Evolutionary conservation across 768 basidiomycete genomes (phyloP).

Genomic region (Lanmaoa pseudosensibilis): DNA sequence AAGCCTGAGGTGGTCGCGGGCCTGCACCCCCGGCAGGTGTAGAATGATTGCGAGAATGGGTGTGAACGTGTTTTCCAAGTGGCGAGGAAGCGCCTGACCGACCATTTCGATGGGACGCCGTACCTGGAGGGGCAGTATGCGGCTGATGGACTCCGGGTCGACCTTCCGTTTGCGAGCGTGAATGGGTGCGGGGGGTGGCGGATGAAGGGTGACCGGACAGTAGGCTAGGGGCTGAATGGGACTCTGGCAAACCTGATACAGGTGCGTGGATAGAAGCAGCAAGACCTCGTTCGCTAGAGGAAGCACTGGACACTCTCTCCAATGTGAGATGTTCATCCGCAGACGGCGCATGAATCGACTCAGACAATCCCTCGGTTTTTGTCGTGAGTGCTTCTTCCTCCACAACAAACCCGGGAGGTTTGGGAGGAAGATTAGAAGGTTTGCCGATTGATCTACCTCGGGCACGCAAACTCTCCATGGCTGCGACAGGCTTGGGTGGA

Average conservation of each 20-base stretch:
- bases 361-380: constrained; percentile 23
- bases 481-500: constrained; percentile 44
- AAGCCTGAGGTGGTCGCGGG: constrained; percentile 44
- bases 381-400: constrained; percentile 17
- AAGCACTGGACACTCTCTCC: constrained; percentile 17
- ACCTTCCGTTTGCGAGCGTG: constrained; percentile 58
- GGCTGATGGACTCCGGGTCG: constrained; percentile 37
- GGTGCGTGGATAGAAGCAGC: constrained; percentile 61
- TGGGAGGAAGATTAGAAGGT: constrained; percentile 15
- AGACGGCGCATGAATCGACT: constrained; percentile 29
- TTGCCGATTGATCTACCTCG: constrained; percentile 16
- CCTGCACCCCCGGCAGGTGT: constrained; percentile 44
- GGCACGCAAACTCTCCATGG: constrained; percentile 17
- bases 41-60: constrained; percentile 61
- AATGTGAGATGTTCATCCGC: constrained; percentile 16
- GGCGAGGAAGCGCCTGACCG: constrained; percentile 49
- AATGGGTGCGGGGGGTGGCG: constrained; percentile 39
- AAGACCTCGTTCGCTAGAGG: constrained; percentile 38
- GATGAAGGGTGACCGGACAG: constrained; percentile 35
- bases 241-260: constrained; percentile 36
- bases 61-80: constrained; percentile 36
- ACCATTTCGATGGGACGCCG: constrained; percentile 33
- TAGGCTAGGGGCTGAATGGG: constrained; percentile 36
- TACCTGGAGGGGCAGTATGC: constrained; percentile 25
- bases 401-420: not conserved